Evolutionary conservation across 192 early-diverging fungal genomes (phyloP), one percentile per base, ranked within the genome.

Genomic region (Backusella psychrophila): DNA sequence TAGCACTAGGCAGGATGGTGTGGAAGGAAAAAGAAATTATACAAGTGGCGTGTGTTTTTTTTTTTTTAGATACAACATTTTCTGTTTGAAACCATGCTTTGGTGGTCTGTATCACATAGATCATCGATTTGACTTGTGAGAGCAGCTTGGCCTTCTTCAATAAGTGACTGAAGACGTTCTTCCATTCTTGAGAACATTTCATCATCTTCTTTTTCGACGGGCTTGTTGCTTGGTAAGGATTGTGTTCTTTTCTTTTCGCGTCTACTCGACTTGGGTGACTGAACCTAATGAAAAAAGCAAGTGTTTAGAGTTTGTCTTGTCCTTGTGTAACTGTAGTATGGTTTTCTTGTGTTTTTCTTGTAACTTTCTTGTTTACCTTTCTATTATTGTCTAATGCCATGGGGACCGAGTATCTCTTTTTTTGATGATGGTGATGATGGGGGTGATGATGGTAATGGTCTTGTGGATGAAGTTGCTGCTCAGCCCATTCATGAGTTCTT

Each of bases 401-500:
- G 21, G 70, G 17, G 9, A 17, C 23, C 41, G 36, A 71, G 23
- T n/a, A 4, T 71, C 56, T 63, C 42, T 71, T 71, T 71, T 46
- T 46, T 49, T 69, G 68, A 4, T 67, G 34, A 35, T 67, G 29
- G 3, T 67, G 34, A 8, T 41, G 68, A 23, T 67, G 19, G 33
- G 33, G 33, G 42, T 44, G 65, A 66, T 44, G 42, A 44, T 49
- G 46, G n/a, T 63, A 23, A 63, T 63, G 56, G 6, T 59, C 21
- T 9, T 63, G 56, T 11, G 56, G 56, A 3, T 12, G 12, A 23
- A 71, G 29, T 1, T 68, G 66, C 9, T 49, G 42, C 35, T 75
- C 74, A 8, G 74, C 74, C 74, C 74, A 75, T 46, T 75, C 26
- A 26, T 75, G 74, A 14, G 74, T 75, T 46, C 70, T 44, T 67